A percentile compares a stretch with the other conserved stretches of the same genome.
Evolutionary conservation across 2,329 filamentous ascomycete species (phyloP).

Genomic region (Fusarium sp.): DNA sequence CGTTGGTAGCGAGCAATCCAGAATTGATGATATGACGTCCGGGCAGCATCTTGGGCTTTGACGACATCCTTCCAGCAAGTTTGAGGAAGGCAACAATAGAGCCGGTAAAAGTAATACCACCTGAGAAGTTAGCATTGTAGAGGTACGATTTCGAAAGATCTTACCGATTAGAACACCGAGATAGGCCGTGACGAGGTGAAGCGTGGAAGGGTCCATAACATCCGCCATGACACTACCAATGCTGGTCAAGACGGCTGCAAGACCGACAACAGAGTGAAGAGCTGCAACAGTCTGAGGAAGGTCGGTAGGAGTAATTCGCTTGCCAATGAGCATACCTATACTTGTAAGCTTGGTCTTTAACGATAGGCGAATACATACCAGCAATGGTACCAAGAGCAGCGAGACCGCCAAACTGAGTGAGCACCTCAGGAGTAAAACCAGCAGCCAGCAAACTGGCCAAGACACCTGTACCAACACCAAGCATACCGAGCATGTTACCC

Average conservation of each 20-base stretch:
- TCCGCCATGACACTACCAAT: slow-evolving; percentile 88
- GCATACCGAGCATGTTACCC: slow-evolving; percentile 88
- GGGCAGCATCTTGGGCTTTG: slow-evolving; percentile 79
- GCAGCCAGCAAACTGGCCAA: slow-evolving; percentile 86
- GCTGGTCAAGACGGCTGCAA: slow-evolving; percentile 90
- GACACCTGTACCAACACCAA: slow-evolving; percentile 87
- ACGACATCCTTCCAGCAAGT: slow-evolving; percentile 86
- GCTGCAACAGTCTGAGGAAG: slow-evolving; percentile 92
- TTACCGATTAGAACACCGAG: slow-evolving; percentile 85
- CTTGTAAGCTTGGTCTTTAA: slow-evolving; percentile 11
- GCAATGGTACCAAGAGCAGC: slow-evolving; percentile 79
- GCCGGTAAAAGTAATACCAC: slow-evolving; percentile 90
- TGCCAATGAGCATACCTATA: slow-evolving; percentile 80
- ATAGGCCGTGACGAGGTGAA: slow-evolving; percentile 90
- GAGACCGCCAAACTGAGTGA: slow-evolving; percentile 84
- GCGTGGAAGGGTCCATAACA: slow-evolving; percentile 77
- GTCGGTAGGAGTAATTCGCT: slow-evolving; percentile 88
- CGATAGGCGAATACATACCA: slow-evolving; percentile 56
- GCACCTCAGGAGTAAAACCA: slow-evolving; percentile 83
- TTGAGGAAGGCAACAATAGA: slow-evolving; percentile 93
- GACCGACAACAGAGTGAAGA: slow-evolving; percentile 89
- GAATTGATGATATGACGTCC: slow-evolving; percentile 84
- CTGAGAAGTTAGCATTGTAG: slow-evolving; percentile 48
- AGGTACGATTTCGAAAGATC: not conserved
- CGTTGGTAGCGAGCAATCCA: slow-evolving; percentile 80